Evolutionary conservation across 495 filamentous ascomycete species (phyloP), one percentile per base, ranked within the genome.

Genomic region (Penicillium lividum): DNA sequence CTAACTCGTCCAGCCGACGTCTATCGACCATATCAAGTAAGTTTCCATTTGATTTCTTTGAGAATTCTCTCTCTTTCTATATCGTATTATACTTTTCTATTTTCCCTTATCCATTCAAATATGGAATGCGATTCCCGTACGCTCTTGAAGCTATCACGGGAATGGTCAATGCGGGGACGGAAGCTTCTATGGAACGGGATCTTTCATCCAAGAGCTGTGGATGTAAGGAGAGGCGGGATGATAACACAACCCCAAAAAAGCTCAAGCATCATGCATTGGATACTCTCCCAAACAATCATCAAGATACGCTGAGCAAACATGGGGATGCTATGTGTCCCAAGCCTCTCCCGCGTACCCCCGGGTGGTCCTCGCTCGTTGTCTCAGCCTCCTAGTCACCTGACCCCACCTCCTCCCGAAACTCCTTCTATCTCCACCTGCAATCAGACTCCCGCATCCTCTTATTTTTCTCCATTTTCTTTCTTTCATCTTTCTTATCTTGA

Each of bases 21-120:
- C 42, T 83, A 83, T 72, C 80, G 80, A 43, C 80, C 80, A 62
- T 76, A 73, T 63, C 75, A 77, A 75, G 80, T 83, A 76, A 79
- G 80, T 83, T n/a, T 18, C 1, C 31, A 29, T 51, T 16, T 57
- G 15, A 51, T 57, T 58, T 47, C 53, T 45, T 56, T 42, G 48
- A 18, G 48, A 51, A 18, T 44, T 31, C 52, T 18, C 52, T 61
- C 25, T 61, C 52, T 51, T 27, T 47, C 40, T 52, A 43, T 29
- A 53, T 30, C 31, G 27, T 16, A 31, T 49, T 15, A 16, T 49
- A 49, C 22, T 33, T 59, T 27, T 60, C 44, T 27, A 51, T 56
- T 38, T 29, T 54, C 11, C 36, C 27, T 40, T 53, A 28, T 52
- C 25, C 25, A 44, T 55, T 55, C 47, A 59, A 43, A 38, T 51